Evolutionary conservation across 108 stramenopile species (phyloP).

Genomic region (Nitzschia sp.): DNA sequence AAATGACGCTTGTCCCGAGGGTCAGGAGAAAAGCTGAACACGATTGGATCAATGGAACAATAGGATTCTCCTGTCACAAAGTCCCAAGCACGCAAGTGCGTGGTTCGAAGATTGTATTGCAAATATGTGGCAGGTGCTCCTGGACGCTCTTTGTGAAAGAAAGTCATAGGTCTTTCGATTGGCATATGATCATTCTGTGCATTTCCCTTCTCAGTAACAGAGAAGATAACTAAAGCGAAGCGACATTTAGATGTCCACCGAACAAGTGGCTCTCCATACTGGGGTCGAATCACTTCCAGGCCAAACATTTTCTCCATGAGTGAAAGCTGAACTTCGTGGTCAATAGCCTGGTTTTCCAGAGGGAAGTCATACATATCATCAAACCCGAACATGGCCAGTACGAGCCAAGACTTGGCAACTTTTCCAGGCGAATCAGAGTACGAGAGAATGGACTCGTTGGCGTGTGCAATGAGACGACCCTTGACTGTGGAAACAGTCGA

Average conservation of each 20-base stretch:
- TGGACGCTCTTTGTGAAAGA: constrained; percentile 62
- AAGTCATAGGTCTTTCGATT: constrained; percentile 65
- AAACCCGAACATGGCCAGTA: constrained; percentile 68
- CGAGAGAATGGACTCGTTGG: constrained; percentile 51
- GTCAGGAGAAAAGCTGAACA: constrained; percentile 64
- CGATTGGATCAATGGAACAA: constrained; percentile 58
- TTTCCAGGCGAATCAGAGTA: constrained; percentile 28
- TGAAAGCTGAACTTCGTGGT: constrained; percentile 57
- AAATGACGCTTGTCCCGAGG: constrained; percentile 63
- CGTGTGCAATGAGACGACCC: constrained; percentile 49
- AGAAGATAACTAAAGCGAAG: constrained; percentile 73
- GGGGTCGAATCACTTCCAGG: constrained; percentile 31
- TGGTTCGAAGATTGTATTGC: constrained; percentile 54
- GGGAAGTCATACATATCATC: constrained; percentile 77
- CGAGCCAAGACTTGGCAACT: constrained; percentile 70
- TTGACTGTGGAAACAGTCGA: constrained; percentile 61
- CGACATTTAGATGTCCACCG: constrained; percentile 61
- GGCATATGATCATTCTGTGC: constrained; percentile 3
- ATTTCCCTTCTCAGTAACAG: constrained; percentile 30
- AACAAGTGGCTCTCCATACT: constrained; percentile 36
- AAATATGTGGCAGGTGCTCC: constrained; percentile 69
- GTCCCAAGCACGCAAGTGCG: constrained; percentile 74
- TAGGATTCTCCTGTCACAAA: constrained; percentile 69
- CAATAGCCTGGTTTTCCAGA: constrained; percentile 65
- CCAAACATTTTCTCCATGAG: constrained; percentile 67